These are phyloP conservation scores for Neurospora terricola DNA, from an alignment of 495 filamentous ascomycete species.

Conservation along the genomic window DNA sequence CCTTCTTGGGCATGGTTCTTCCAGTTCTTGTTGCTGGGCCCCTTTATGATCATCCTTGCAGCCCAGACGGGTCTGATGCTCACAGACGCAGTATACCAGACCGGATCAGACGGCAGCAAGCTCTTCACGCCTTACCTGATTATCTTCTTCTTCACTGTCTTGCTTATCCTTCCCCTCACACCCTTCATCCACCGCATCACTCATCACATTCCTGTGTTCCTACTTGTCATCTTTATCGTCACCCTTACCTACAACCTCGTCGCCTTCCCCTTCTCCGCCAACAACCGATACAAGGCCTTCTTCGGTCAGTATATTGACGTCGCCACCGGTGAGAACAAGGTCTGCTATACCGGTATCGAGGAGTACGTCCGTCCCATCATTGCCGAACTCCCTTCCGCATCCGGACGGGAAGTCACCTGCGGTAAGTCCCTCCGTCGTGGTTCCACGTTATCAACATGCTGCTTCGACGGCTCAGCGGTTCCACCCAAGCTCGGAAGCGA, in stretches of 20 bases:
- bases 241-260: slow-evolving; percentile 80
- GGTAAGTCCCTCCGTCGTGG: slow-evolving; percentile 12
- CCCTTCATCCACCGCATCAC: slow-evolving; percentile 84
- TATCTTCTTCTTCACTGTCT: slow-evolving; percentile 53
- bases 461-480: slow-evolving; percentile 51
- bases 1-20: slow-evolving; percentile 79
- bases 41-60: slow-evolving; percentile 63
- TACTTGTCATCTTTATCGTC: slow-evolving; percentile 62
- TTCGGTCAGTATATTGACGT: slow-evolving; percentile 78
- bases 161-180: slow-evolving; percentile 66
- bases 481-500: slow-evolving; percentile 48
- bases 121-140: slow-evolving; percentile 59
- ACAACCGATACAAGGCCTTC: slow-evolving; percentile 73
- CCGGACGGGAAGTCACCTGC: slow-evolving; percentile 47
- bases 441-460: slow-evolving; percentile 50
- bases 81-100: slow-evolving; percentile 64
- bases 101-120: slow-evolving; percentile 65
- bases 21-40: slow-evolving; percentile 72
- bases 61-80: slow-evolving; percentile 68
- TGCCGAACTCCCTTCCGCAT: slow-evolving; percentile 57
- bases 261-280: slow-evolving; percentile 79
- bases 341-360: slow-evolving; percentile 61
- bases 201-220: slow-evolving; percentile 67
- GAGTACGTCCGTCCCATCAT: slow-evolving; percentile 61
- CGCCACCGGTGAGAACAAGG: slow-evolving; percentile 56